phyloP scores from a whole-genome alignment of 2,329 filamentous ascomycete genomes.

The Trichoderma atroviride region DNA sequence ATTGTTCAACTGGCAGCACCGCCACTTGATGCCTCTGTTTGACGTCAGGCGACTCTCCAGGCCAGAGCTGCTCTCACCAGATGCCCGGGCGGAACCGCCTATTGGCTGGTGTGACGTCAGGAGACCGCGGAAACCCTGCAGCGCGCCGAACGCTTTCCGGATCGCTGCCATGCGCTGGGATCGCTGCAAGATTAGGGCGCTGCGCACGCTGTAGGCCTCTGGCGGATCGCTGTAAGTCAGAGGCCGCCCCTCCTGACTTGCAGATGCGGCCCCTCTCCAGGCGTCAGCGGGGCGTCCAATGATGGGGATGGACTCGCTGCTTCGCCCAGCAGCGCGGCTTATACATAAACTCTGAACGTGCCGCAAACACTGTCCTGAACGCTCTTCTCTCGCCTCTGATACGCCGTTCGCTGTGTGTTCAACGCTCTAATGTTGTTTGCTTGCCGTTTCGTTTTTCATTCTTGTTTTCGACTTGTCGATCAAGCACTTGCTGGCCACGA shows the following conservation, averaged over 20 bases:
- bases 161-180: neutral
- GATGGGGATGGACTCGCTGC: neutral
- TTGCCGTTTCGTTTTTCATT: neutral
- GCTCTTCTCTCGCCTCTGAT: neutral
- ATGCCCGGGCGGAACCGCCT: slow-evolving; percentile 1
- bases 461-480: neutral
- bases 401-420: neutral
- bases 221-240: neutral
- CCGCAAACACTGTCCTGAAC: neutral
- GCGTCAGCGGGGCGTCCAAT: neutral
- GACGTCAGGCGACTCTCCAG: slow-evolving; percentile 27
- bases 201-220: neutral
- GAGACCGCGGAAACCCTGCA: slow-evolving; percentile 8
- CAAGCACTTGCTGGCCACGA: neutral
- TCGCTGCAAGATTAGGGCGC: neutral
- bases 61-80: neutral
- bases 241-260: slow-evolving; percentile 20
- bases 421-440: neutral
- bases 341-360: neutral
- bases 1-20: neutral
- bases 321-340: neutral
- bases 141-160: neutral
- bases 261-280: neutral
- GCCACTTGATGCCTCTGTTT: slow-evolving; percentile 42
- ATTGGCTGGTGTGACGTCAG: slow-evolving; percentile 26